Evolutionary conservation across 2,329 filamentous ascomycete genomes (phyloP).

Genomic region (Orbilia javanica): DNA sequence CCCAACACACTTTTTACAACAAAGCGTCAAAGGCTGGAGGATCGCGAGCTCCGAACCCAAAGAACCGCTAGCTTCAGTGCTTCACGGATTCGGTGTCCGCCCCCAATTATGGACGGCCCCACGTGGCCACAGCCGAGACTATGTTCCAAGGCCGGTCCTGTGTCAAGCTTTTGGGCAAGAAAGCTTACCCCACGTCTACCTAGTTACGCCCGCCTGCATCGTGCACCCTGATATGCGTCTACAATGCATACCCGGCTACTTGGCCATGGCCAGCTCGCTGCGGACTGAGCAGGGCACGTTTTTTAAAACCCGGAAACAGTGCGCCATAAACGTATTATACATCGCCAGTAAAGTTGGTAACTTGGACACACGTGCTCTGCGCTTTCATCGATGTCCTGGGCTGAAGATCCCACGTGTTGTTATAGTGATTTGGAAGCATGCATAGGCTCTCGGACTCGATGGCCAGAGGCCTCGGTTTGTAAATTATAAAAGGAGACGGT

Average conservation of each 20-base stretch:
- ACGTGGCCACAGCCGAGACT: no score
- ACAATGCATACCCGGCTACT: not conserved
- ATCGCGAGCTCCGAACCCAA: no score
- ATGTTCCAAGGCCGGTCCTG: no score
- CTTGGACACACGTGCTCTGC: slow-evolving; percentile 1
- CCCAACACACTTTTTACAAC: slow-evolving; percentile 14
- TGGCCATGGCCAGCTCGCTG: not conserved
- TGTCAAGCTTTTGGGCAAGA: slow-evolving; percentile 19
- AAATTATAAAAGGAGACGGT: slow-evolving; percentile 5
- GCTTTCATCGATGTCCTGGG: not conserved
- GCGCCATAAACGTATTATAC: no score
- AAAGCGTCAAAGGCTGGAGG: not conserved
- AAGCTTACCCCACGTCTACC: slow-evolving; percentile 38
- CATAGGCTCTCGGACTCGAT: not conserved
- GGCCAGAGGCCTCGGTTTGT: not conserved
- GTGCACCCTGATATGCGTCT: slow-evolving; percentile 8
- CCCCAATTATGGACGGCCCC: not conserved
- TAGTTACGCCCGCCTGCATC: slow-evolving; percentile 15
- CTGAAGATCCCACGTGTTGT: slow-evolving; percentile 2
- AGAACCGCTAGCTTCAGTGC: not conserved
- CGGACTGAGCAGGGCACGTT: no score
- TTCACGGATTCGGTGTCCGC: no score
- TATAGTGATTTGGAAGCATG: not conserved
- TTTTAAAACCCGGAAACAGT: no score
- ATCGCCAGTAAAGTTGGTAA: slow-evolving; percentile 17